Conservation (phyloP, 148 eudicot genomes). For the Fallopia convolvulus region DNA sequence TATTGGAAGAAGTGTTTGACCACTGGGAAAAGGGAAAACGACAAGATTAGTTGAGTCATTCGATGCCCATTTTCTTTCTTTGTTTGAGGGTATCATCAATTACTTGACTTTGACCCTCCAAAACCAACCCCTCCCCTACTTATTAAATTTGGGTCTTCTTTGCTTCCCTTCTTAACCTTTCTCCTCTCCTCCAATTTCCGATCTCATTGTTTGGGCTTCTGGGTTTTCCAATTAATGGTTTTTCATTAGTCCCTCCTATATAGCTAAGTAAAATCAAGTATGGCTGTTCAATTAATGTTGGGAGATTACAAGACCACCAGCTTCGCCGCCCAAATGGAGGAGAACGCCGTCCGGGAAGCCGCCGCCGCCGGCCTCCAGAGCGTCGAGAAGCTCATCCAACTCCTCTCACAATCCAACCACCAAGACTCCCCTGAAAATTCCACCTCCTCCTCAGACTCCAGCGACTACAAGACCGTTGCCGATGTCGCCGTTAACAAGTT, state of each 20-base stretch:
- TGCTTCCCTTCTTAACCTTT: not conserved
- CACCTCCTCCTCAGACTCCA: constrained; percentile 9
- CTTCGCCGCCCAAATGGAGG: constrained; percentile 31
- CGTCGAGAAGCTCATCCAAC: constrained; percentile 51
- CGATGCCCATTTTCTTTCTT: constrained; percentile 8
- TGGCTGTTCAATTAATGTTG: constrained; percentile 60
- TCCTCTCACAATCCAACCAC: constrained; percentile 30
- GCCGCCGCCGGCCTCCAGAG: constrained; percentile 53
- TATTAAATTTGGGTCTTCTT: not conserved
- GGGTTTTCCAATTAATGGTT: not conserved
- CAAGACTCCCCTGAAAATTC: not conserved
- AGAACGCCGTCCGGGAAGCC: constrained; percentile 46
- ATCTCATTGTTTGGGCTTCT: not conserved
- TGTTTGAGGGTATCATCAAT: not conserved
- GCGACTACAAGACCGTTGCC: constrained; percentile 36
- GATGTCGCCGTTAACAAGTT: constrained; percentile 60
- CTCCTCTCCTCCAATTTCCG: not conserved
- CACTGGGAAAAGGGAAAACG: not conserved
- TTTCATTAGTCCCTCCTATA: not conserved
- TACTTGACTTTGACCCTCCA: not conserved
- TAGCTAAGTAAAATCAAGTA: not conserved
- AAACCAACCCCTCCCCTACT: not conserved
- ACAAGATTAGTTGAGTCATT: constrained; percentile 4
- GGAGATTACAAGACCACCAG: constrained; percentile 16
- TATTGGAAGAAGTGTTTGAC: constrained; percentile 8